These are phyloP conservation scores for Saprolegnia diclina DNA, from an alignment of 352 stramenopile genomes.

Conservation along the genomic window DNA sequence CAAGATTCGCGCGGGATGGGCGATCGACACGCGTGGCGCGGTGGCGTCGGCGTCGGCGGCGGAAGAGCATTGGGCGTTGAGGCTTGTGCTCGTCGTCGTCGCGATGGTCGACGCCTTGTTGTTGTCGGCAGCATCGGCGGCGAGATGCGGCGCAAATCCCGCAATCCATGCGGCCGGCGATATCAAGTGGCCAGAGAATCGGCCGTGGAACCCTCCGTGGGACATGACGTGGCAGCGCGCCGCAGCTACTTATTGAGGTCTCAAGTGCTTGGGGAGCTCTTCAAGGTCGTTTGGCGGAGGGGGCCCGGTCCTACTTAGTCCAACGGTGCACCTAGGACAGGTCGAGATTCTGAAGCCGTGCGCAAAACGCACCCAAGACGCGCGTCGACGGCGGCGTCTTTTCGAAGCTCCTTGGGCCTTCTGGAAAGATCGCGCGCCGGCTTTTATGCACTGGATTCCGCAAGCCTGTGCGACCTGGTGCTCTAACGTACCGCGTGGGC, in stretches of 20 bases:
- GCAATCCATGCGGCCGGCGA: neutral
- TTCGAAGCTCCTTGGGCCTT: neutral
- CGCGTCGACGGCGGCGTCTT: neutral
- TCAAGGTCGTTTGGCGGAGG: neutral
- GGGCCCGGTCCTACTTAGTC: neutral
- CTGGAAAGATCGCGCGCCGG: too few relatives aligned
- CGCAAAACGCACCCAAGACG: conserved; percentile 6
- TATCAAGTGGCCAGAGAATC: neutral
- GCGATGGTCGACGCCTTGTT: too few relatives aligned
- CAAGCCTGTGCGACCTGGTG: neutral
- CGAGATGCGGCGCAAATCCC: too few relatives aligned
- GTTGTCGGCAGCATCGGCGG: too few relatives aligned
- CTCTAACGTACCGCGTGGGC: neutral
- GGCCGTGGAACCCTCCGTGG: neutral
- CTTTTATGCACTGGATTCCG: too few relatives aligned
- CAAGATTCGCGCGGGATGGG: too few relatives aligned
- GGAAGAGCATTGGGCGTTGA: too few relatives aligned
- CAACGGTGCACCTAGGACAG: neutral
- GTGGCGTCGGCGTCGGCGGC: too few relatives aligned
- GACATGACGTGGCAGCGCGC: conserved; percentile 13
- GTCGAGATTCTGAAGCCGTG: neutral
- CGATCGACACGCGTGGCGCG: too few relatives aligned
- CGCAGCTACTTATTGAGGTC: conserved; percentile 10
- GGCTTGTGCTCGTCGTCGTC: too few relatives aligned
- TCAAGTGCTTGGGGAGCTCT: neutral